Percentiles rank a stretch among this genome's conserved stretches.
phyloP scores from a whole-genome alignment of 495 filamentous ascomycete species.

The Astrothelium macrocarpum region DNA sequence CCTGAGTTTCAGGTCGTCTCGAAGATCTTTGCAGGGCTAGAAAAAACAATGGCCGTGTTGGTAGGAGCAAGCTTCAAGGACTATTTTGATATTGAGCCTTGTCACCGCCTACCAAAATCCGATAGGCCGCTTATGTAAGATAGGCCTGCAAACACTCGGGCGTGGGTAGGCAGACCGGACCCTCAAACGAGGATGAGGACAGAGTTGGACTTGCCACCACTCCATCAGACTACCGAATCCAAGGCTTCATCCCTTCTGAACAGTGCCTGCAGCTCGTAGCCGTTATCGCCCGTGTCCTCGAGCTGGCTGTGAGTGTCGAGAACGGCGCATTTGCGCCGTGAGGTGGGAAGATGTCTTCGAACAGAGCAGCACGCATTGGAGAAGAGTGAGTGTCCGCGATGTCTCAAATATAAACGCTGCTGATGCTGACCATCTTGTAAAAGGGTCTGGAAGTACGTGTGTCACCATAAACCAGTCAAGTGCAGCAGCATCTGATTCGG shows the following conservation, averaged over 20 bases:
- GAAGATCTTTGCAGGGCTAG: no score
- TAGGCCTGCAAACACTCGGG: not conserved
- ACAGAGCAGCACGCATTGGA: slow-evolving; percentile 83
- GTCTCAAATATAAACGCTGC: slow-evolving; percentile 10
- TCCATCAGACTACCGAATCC: no score
- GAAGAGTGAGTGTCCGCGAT: slow-evolving; percentile 68
- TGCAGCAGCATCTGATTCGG: slow-evolving; percentile 3
- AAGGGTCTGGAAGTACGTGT: slow-evolving; percentile 94
- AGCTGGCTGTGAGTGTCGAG: not conserved
- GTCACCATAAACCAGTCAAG: not conserved
- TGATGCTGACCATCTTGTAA: slow-evolving; percentile 11
- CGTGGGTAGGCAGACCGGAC: no score
- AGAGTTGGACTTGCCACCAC: no score
- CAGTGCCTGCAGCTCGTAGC: not conserved
- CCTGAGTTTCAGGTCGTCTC: not conserved
- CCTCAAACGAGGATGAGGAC: no score
- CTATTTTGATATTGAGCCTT: not conserved
- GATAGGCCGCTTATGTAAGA: not conserved
- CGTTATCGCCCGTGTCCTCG: not conserved
- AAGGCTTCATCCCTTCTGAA: no score
- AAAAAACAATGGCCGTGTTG: not conserved
- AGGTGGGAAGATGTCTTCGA: slow-evolving; percentile 56
- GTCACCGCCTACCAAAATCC: not conserved
- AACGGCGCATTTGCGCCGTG: not conserved
- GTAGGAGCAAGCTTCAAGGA: not conserved